Conservation (phyloP, 208 protist species). For the Leishmania guyanensis region DNA sequence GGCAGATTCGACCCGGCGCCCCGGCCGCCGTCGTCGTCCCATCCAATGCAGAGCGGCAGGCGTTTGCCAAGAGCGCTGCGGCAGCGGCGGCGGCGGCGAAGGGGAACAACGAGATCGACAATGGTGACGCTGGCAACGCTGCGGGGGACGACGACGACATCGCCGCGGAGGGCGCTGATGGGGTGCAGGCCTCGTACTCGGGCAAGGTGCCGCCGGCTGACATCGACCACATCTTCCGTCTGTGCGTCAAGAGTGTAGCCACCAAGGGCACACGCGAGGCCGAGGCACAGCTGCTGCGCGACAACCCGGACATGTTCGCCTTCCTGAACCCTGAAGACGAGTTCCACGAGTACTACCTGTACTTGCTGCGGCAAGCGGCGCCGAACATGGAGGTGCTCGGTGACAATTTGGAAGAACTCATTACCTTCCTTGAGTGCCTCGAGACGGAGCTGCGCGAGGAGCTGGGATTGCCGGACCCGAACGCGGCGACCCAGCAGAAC, state of each 20-base stretch:
- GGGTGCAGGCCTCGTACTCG: slow-evolving; percentile 46
- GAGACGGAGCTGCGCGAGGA: slow-evolving; percentile 73
- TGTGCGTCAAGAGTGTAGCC: slow-evolving; percentile 61
- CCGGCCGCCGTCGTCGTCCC: slow-evolving; percentile 14
- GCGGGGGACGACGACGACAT: slow-evolving; percentile 12
- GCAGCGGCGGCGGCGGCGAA: slow-evolving; percentile 3
- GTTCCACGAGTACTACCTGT: slow-evolving; percentile 90
- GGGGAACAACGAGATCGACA: not conserved
- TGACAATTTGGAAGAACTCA: slow-evolving; percentile 84
- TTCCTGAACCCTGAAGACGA: slow-evolving; percentile 87
- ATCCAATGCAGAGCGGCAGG: slow-evolving; percentile 11
- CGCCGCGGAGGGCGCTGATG: not conserved
- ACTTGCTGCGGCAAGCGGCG: slow-evolving; percentile 68
- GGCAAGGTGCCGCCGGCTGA: slow-evolving; percentile 71
- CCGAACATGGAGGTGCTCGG: slow-evolving; percentile 85
- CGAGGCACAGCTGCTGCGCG: slow-evolving; percentile 76
- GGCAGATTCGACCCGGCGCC: slow-evolving; percentile 19
- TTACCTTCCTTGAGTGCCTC: slow-evolving; percentile 63
- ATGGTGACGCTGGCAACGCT: not conserved
- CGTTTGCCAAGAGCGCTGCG: slow-evolving; percentile 17
- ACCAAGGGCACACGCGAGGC: slow-evolving; percentile 63
- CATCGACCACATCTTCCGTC: slow-evolving; percentile 66
- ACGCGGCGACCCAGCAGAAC: slow-evolving; percentile 36
- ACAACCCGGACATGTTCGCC: slow-evolving; percentile 69
- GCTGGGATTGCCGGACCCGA: slow-evolving; percentile 38